Base-by-base conservation (phyloP, 1,284 basidiomycete genomes). In the Schizophyllum amplum region DNA sequence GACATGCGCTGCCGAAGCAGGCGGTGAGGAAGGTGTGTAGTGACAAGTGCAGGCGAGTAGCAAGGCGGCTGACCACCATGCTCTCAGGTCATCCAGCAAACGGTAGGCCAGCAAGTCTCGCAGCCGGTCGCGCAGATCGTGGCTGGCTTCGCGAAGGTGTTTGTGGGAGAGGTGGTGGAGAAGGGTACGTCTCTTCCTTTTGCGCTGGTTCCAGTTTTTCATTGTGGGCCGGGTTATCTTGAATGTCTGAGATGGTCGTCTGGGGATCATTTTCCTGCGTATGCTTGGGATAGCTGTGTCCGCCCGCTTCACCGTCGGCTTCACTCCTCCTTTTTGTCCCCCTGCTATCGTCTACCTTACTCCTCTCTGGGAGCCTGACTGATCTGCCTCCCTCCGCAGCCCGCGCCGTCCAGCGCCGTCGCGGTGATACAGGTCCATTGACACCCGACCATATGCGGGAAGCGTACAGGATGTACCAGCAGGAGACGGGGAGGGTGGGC, bases 151-250 rank as follows among this genome's bases (percentile, higher is more conserved):
- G 81, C 82, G 20, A 96, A 96, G 67, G 91, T 95, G 1, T 96
- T 96, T 64, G 90, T 96, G 7, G 93, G 93, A 1, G 92, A 95
- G 69, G 90, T 95, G 4, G 82, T 94, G 21, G 92, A 95, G 69
- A 87, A 88, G 74, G 91, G 91, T 90, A 56, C 54, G 74, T 65
- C n/a, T n/a, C n/a, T n/a, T n/a, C n/a, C n/a, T n/a, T n/a, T n/a
- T n/a, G n/a, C n/a, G n/a, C n/a, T n/a, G n/a, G n/a, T n/a, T n/a
- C n/a, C n/a, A 5, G 22, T 20, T 49, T 5, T 5, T 13, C 2
- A 52, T 21, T 26, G 2, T 24, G 42, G 46, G 47, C 22, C 15
- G 13, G n/a, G 26, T 33, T 5, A 33, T 21, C 21, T 15, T 55
- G 7, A 22, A 25, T 6, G 50, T 52, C 54, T n/a, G n/a, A n/a